Conservation (phyloP, 2,329 filamentous ascomycete genomes). For the Arachnopeziza araneosa region DNA sequence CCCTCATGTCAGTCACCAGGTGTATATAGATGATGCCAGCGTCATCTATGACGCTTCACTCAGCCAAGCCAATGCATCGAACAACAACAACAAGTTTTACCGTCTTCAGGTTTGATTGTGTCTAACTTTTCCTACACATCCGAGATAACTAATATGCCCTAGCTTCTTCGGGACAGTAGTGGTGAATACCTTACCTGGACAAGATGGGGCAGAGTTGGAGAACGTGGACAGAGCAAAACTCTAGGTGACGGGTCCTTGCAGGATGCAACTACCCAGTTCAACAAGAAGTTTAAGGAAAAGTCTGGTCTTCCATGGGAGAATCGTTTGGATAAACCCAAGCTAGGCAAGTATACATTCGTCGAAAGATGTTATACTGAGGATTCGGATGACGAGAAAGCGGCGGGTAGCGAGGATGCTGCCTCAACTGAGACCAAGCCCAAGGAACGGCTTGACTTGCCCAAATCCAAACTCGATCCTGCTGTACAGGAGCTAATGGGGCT, state of each 20-base stretch:
- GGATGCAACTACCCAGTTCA: conserved; percentile 45
- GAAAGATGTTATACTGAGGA: conserved; percentile 72
- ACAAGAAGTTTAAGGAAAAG: conserved; percentile 59
- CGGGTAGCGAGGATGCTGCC: conserved; percentile 24
- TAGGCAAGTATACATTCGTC: conserved; percentile 72
- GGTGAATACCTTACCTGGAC: conserved; percentile 60
- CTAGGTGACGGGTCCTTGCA: conserved; percentile 39
- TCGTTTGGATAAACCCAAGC: conserved; percentile 50
- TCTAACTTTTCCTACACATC: neutral
- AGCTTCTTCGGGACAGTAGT: conserved; percentile 32
- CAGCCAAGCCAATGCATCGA: conserved; percentile 66
- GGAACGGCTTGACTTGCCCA: conserved; percentile 33
- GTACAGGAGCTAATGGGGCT: conserved; percentile 68
- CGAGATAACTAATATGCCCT: conserved; percentile 27
- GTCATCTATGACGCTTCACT: conserved; percentile 74
- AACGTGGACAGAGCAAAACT: conserved; percentile 44
- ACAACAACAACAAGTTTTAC: conserved; percentile 83
- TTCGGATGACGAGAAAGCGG: conserved; percentile 48
- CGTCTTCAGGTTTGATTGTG: conserved; percentile 37
- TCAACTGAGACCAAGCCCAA: conserved; percentile 22
- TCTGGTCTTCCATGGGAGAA: conserved; percentile 51
- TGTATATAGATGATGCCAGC: conserved; percentile 61
- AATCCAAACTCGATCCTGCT: conserved; percentile 53
- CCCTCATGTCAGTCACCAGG: conserved; percentile 34
- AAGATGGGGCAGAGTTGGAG: conserved; percentile 74